Evolutionary conservation across 2,329 filamentous ascomycete genomes (phyloP).

Genomic region (Hyphodiscus sp.): DNA sequence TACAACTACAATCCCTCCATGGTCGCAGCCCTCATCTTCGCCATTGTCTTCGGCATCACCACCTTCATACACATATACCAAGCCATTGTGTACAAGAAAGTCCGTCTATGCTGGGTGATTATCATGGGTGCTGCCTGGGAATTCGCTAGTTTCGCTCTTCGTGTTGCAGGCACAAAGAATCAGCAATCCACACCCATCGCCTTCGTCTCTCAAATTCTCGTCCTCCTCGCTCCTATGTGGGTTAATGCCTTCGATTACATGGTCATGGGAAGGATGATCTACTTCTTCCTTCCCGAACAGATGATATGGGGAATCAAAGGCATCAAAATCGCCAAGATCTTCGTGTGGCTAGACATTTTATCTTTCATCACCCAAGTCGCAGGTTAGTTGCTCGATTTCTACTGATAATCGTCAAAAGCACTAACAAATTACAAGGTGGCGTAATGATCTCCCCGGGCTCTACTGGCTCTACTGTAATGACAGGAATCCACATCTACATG

Average conservation of each 20-base stretch:
- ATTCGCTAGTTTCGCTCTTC: slow-evolving; percentile 34
- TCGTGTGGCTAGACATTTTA: slow-evolving; percentile 42
- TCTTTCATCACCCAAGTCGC: slow-evolving; percentile 40
- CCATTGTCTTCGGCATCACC: slow-evolving; percentile 31
- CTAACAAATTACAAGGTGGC: slow-evolving; percentile 25
- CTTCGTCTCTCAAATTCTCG: slow-evolving; percentile 34
- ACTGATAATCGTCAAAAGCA: neutral
- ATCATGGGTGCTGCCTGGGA: slow-evolving; percentile 40
- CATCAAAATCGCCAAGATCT: slow-evolving; percentile 36
- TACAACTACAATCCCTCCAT: slow-evolving; percentile 35
- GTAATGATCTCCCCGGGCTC: slow-evolving; percentile 31
- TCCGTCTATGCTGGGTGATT: slow-evolving; percentile 36
- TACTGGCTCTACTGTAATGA: slow-evolving; percentile 23
- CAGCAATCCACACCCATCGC: slow-evolving; percentile 31
- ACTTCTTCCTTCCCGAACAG: slow-evolving; percentile 32
- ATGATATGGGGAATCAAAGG: slow-evolving; percentile 30
- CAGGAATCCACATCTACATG: slow-evolving; percentile 43
- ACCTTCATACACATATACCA: slow-evolving; percentile 31
- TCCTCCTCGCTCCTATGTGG: slow-evolving; percentile 33
- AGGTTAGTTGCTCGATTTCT: slow-evolving; percentile 14
- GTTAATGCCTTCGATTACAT: slow-evolving; percentile 31
- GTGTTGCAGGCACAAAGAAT: slow-evolving; percentile 34
- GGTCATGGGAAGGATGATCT: slow-evolving; percentile 30
- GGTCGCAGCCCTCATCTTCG: slow-evolving; percentile 31
- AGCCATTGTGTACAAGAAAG: slow-evolving; percentile 31